phyloP scores from a whole-genome alignment of 176 grass and related monocot species.

The Echinochloa phyllopogon region DNA sequence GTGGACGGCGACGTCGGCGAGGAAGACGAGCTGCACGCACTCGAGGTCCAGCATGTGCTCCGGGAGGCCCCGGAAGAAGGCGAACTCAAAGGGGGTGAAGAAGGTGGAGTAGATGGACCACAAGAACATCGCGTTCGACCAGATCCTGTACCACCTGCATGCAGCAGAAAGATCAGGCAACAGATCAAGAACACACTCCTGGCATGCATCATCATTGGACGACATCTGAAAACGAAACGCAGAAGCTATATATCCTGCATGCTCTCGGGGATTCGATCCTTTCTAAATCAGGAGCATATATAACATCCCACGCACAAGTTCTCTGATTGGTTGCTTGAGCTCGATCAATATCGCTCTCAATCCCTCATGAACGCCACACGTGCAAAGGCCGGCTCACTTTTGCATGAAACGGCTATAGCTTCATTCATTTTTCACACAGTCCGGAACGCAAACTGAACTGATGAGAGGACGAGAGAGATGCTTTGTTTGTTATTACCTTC shows the following conservation, averaged over 20 bases:
- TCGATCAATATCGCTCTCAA: not conserved
- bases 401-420: constrained; percentile 21
- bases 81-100: constrained; percentile 87
- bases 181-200: not conserved
- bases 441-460: not conserved
- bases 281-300: constrained; percentile 18
- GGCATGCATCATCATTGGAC: not conserved
- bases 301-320: constrained; percentile 21
- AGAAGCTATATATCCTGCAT: not conserved
- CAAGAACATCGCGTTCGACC: constrained; percentile 66
- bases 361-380: not conserved
- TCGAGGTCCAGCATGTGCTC: constrained; percentile 67
- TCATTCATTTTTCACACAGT: not conserved
- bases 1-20: constrained; percentile 70
- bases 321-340: constrained; percentile 13
- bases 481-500: constrained; percentile 72
- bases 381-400: not conserved
- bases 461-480: not conserved
- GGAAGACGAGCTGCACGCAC: constrained; percentile 81
- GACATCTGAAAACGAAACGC: not conserved
- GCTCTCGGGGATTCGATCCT: not conserved
- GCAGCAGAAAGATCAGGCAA: not conserved
- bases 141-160: constrained; percentile 77
- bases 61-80: constrained; percentile 82
- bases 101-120: constrained; percentile 91